Evolutionary conservation across 805 yeast genomes (phyloP).

Genomic region (Metschnikowia cubensis): DNA sequence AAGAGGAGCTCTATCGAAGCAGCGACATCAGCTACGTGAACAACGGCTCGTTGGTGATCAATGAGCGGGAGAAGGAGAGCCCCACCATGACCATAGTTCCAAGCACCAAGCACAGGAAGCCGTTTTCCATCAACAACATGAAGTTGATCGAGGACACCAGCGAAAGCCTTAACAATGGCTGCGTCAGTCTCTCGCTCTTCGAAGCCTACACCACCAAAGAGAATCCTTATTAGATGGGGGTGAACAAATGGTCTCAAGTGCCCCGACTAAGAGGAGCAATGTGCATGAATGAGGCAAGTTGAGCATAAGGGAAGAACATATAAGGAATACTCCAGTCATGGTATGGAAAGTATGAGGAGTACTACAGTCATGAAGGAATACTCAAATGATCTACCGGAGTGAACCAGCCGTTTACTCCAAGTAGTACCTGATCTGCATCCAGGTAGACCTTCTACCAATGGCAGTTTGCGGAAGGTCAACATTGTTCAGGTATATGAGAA

Average conservation of each 20-base stretch:
- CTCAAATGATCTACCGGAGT: no score
- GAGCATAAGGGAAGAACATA: no score
- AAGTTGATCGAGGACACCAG: constrained; percentile 36
- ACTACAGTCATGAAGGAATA: no score
- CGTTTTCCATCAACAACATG: constrained; percentile 32
- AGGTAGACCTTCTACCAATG: no score
- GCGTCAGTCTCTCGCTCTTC: constrained; percentile 38
- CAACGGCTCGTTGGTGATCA: constrained; percentile 23
- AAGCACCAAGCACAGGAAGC: constrained; percentile 10
- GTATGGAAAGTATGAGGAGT: no score
- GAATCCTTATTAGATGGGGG: constrained; percentile 24
- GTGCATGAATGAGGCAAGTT: neutral
- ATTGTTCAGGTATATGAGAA: no score
- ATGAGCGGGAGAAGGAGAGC: constrained; percentile 8
- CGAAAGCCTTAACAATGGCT: constrained; percentile 38
- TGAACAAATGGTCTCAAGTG: no score
- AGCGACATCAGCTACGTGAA: constrained; percentile 34
- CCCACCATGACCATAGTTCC: constrained; percentile 10
- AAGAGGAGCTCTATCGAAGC: constrained; percentile 27
- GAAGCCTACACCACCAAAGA: constrained; percentile 41
- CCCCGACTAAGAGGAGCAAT: no score
- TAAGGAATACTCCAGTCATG: no score
- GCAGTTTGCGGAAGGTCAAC: no score
- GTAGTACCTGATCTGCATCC: no score
- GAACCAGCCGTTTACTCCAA: no score